A percentile compares a stretch with the other conserved stretches of the same genome.
phyloP scores from a whole-genome alignment of 75 land plant genomes.

The Pinus tabuliformis region DNA sequence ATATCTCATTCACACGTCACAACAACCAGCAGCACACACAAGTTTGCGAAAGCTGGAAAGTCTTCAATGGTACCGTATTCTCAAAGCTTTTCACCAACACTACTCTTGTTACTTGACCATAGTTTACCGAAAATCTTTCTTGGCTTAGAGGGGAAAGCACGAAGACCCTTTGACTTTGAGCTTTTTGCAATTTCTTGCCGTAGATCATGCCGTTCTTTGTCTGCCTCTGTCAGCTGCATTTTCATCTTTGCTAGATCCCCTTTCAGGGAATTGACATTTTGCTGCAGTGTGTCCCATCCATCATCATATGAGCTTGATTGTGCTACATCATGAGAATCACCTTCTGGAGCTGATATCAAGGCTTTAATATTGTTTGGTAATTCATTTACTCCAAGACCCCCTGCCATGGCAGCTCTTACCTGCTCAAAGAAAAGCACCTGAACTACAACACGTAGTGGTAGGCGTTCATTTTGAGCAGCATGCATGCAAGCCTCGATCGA shows the following conservation, averaged over 20 bases:
- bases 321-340: constrained; percentile 42
- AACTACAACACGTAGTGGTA: constrained; percentile 69
- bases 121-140: constrained; percentile 62
- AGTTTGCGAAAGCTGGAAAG: too few relatives aligned
- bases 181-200: constrained; percentile 25
- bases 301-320: constrained; percentile 67
- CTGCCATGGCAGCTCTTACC: constrained; percentile 52
- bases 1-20: too few relatives aligned
- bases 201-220: constrained; percentile 30
- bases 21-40: too few relatives aligned
- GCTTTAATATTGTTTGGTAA: constrained; percentile 46
- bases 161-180: constrained; percentile 20
- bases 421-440: constrained; percentile 97
- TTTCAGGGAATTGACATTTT: constrained; percentile 54
- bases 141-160: constrained; percentile 31
- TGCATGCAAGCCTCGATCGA: constrained; percentile 82
- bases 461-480: constrained; percentile 79
- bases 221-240: constrained; percentile 40
- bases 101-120: constrained; percentile 41
- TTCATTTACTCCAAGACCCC: constrained; percentile 38
- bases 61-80: too few relatives aligned
- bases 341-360: constrained; percentile 33
- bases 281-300: constrained; percentile 52
- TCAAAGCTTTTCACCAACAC: constrained; percentile 4
- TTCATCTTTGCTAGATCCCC: constrained; percentile 56